phyloP scores from a whole-genome alignment of 768 basidiomycete species.

The Tulasnella sp. region DNA sequence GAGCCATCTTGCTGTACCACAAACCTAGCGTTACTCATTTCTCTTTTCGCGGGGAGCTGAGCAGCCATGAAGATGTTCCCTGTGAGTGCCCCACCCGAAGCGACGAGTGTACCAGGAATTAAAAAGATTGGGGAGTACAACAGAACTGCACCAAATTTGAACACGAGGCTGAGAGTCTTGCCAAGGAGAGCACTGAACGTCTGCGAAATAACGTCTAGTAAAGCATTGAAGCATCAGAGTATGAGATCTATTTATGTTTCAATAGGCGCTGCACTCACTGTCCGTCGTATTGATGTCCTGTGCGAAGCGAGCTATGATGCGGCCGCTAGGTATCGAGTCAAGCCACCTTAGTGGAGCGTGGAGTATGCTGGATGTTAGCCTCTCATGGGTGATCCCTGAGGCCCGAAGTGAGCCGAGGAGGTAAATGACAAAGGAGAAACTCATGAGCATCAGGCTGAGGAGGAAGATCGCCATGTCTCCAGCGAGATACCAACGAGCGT shows the following conservation, averaged over 20 bases:
- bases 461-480: conserved; percentile 33
- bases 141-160: conserved; percentile 19
- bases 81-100: conserved; percentile 24
- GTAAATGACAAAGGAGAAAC: conserved; percentile 31
- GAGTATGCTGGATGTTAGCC: conserved; percentile 42
- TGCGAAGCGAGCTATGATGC: conserved; percentile 22
- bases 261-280: background rate
- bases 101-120: conserved; percentile 18
- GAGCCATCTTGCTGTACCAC: too few relatives aligned
- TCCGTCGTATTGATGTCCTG: conserved; percentile 17
- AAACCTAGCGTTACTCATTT: conserved; percentile 28
- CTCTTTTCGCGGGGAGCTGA: conserved; percentile 31
- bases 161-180: conserved; percentile 17
- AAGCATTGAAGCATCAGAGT: background rate
- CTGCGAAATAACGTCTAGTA: background rate
- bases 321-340: conserved; percentile 21
- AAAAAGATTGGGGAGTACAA: conserved; percentile 19
- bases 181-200: background rate
- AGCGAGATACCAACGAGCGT: conserved; percentile 34
- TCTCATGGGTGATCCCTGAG: conserved; percentile 41
- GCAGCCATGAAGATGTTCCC: conserved; percentile 31
- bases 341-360: conserved; percentile 39
- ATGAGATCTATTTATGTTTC: background rate
- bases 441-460: conserved; percentile 26
- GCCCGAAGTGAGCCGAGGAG: conserved; percentile 43